A percentile compares a stretch with the other conserved stretches of the same genome.
Conservation (phyloP, 352 stramenopile genomes). For the Phytophthora foliorum region DNA sequence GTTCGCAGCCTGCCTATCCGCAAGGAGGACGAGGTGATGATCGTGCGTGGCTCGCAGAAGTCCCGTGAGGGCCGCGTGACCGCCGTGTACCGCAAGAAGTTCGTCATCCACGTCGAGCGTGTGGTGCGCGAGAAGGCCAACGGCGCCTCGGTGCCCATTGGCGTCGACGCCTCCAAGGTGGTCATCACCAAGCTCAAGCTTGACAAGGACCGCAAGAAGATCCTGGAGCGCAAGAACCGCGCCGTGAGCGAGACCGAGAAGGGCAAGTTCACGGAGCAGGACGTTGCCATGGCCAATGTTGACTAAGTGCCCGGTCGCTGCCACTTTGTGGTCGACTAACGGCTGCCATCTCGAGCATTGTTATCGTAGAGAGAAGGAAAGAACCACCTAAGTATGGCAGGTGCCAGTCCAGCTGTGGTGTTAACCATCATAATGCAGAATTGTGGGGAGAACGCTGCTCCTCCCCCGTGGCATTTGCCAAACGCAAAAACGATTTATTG, state of each 20-base stretch:
- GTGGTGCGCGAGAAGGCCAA: constrained; percentile 99
- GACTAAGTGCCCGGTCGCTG: constrained; percentile 70
- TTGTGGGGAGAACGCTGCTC: constrained; percentile 20
- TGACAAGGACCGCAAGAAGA: constrained; percentile 99
- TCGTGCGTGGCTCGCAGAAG: constrained; percentile 98
- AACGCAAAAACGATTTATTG: not conserved
- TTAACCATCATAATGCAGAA: constrained; percentile 34
- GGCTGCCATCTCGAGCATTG: constrained; percentile 39
- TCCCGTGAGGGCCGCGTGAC: constrained; percentile 98
- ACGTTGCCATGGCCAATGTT: constrained; percentile 90
- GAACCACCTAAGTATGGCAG: constrained; percentile 36
- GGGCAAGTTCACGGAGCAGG: constrained; percentile 92
- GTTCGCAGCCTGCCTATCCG: constrained; percentile 98
- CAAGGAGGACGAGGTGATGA: constrained; percentile 99
- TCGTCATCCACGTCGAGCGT: constrained; percentile 99
- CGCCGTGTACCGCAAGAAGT: constrained; percentile 99
- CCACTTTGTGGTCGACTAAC: constrained; percentile 13
- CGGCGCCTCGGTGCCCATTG: constrained; percentile 96
- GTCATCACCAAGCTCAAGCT: constrained; percentile 99
- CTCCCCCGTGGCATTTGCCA: constrained; percentile 34
- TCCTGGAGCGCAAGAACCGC: constrained; percentile 98
- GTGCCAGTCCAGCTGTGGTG: constrained; percentile 12
- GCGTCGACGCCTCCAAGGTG: constrained; percentile 98
- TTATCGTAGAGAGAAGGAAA: constrained; percentile 60
- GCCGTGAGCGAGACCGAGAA: constrained; percentile 80